Evolutionary conservation across 768 basidiomycete genomes (phyloP).

Genomic region (Hebeloma cylindrosporum): DNA sequence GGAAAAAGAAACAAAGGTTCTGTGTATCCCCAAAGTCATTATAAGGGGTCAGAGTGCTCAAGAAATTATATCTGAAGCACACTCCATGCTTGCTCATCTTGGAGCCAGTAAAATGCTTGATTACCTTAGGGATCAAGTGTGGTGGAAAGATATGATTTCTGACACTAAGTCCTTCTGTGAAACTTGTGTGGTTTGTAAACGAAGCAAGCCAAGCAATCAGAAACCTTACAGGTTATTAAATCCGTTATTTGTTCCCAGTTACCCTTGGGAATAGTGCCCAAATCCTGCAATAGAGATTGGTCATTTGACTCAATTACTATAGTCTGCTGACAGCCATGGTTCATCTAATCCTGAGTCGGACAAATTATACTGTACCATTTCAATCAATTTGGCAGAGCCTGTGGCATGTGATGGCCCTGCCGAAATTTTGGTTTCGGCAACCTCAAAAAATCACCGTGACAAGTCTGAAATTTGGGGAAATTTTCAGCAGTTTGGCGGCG

Average conservation of each 20-base stretch:
- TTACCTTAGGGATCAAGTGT: slow-evolving; percentile 33
- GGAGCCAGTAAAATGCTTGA: slow-evolving; percentile 32
- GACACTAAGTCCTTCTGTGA: slow-evolving; percentile 30
- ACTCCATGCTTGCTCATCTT: slow-evolving; percentile 39
- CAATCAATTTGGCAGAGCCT: slow-evolving; percentile 16
- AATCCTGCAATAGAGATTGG: slow-evolving; percentile 18
- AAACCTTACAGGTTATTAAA: slow-evolving; percentile 25
- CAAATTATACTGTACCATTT: slow-evolving; percentile 25
- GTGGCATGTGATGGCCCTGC: no score
- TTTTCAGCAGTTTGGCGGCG: no score
- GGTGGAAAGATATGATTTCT: slow-evolving; percentile 36
- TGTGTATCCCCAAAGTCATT: slow-evolving; percentile 25
- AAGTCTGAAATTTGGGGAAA: no score
- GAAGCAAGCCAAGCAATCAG: slow-evolving; percentile 23
- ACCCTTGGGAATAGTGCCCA: slow-evolving; percentile 28
- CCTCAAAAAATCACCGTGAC: no score
- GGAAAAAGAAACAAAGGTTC: slow-evolving; percentile 5
- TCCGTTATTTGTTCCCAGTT: slow-evolving; percentile 21
- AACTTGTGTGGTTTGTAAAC: slow-evolving; percentile 21
- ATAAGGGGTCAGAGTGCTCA: slow-evolving; percentile 15
- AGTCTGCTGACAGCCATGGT: slow-evolving; percentile 24
- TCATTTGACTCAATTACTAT: slow-evolving; percentile 29
- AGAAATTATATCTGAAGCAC: slow-evolving; percentile 36
- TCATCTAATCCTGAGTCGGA: slow-evolving; percentile 27
- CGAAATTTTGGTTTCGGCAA: no score